These are phyloP conservation scores for Trametes meyenii DNA, from an alignment of 768 basidiomycete genomes.

Conservation along the genomic window DNA sequence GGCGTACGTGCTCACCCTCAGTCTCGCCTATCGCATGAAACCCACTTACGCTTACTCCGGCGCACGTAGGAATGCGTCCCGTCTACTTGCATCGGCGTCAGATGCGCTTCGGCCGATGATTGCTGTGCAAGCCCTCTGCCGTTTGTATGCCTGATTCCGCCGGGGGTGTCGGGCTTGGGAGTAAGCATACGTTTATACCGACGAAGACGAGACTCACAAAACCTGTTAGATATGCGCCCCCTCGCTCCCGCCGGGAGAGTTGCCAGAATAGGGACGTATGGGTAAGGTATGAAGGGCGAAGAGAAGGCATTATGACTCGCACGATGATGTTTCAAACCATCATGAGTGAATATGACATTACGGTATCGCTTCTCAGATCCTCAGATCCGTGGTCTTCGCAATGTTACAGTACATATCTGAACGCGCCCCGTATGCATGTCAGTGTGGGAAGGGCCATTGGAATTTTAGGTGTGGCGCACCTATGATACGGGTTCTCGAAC, in stretches of 20 bases:
- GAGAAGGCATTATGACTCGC: no score
- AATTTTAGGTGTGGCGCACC: background rate
- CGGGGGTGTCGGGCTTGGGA: background rate
- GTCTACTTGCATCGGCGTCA: background rate
- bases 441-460: background rate
- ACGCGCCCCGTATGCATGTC: background rate
- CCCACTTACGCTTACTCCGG: background rate
- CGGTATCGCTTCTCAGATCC: no score
- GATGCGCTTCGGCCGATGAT: background rate
- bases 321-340: no score
- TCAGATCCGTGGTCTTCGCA: background rate
- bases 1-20: background rate
- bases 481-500: slow-evolving; percentile 24
- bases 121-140: slow-evolving; percentile 4
- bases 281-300: no score
- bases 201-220: background rate
- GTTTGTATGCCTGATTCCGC: slow-evolving; percentile 7
- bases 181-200: background rate
- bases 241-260: background rate
- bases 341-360: no score
- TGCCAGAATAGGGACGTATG: no score
- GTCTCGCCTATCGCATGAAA: background rate
- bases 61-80: slow-evolving; percentile 10
- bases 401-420: background rate
- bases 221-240: slow-evolving; percentile 4